Evolutionary conservation across 2,329 filamentous ascomycete species (phyloP), one percentile per base, ranked within the genome.

Genomic region (Graphium sp.): DNA sequence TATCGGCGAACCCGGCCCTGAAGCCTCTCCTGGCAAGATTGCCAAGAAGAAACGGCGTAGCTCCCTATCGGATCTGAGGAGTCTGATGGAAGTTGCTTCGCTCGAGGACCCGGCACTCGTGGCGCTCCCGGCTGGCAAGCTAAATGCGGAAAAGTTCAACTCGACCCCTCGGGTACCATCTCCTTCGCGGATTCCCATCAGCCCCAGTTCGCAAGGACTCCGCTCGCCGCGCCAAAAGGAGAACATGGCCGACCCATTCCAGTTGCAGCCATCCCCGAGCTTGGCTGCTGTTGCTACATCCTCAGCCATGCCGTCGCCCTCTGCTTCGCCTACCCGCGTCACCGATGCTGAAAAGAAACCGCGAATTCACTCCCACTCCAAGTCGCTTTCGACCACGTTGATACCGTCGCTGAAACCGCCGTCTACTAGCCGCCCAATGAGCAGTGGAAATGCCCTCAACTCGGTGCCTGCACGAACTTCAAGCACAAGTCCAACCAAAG

Each of bases 41-140:
- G 53, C 58, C 24, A 74, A 67, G 46, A 85, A 75, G 37, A 94
- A 92, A 57, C 68, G 87, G 31, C 74, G 87, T 46, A 94, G 85
- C 53, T 94, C 85, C 16, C 56, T 95, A 23, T 93, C 85, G 5
- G 87, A 95, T 48, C 61, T 95, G 26, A 78, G 73, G 39, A 64
- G 58, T 32, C 56, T 81, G 12, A 74, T 87, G 52, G 65, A 62
- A 22, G 62, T 69, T 31, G 60, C 74, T 7, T 64, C 58, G 8
- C 49, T 75, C 1, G 43, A 42, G 9, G 48, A 51, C 15, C 46
- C 52, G 2, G 45, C 49, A 26, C 39, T 57, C 10, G 58, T 62
- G 44, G 62, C 65, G 3, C 48, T 70, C 14, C 60, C 61, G 37
- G 48, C 61, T 38, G 58, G 62, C 45, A 58, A 63, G 39, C 54